Conservation (phyloP, 202 grass and related monocot species). For the Thinopyrum obtusiflorum region DNA sequence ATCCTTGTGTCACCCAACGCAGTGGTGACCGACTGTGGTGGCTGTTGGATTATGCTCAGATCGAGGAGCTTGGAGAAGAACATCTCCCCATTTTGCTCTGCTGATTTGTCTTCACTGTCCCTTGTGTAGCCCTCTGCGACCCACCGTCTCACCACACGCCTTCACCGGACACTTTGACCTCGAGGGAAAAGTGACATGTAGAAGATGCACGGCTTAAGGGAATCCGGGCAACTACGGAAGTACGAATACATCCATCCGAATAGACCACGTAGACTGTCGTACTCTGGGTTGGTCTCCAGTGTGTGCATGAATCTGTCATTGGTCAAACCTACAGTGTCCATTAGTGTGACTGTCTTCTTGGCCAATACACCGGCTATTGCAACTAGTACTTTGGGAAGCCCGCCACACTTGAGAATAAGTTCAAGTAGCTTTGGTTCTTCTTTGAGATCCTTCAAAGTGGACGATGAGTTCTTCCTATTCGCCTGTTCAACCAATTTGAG, state of each 20-base stretch:
- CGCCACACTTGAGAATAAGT: slow-evolving; percentile 15
- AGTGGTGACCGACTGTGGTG: not conserved
- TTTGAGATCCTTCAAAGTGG: not conserved
- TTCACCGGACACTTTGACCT: not conserved
- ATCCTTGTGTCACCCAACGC: not conserved
- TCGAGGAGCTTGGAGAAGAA: not conserved
- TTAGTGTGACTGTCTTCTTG: not conserved
- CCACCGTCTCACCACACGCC: slow-evolving; percentile 26
- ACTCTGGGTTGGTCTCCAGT: not conserved
- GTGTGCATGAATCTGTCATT: not conserved
- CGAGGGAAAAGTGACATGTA: slow-evolving; percentile 25
- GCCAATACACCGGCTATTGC: slow-evolving; percentile 6
- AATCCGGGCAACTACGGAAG: slow-evolving; percentile 1
- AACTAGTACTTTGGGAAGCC: slow-evolving; percentile 34
- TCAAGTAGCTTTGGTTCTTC: not conserved
- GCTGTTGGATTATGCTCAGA: slow-evolving; percentile 4
- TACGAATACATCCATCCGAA: slow-evolving; percentile 14
- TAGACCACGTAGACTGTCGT: not conserved
- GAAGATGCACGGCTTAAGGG: not conserved
- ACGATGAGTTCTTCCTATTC: accelerated
- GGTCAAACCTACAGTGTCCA: not conserved
- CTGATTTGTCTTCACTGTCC: not conserved
- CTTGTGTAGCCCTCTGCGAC: not conserved
- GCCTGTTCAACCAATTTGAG: not conserved
- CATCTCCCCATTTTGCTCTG: not conserved